A percentile compares a stretch with the other conserved stretches of the same genome.
Conservation (phyloP, 148 eudicot genomes). For the Tetragonia tetragonoides region DNA sequence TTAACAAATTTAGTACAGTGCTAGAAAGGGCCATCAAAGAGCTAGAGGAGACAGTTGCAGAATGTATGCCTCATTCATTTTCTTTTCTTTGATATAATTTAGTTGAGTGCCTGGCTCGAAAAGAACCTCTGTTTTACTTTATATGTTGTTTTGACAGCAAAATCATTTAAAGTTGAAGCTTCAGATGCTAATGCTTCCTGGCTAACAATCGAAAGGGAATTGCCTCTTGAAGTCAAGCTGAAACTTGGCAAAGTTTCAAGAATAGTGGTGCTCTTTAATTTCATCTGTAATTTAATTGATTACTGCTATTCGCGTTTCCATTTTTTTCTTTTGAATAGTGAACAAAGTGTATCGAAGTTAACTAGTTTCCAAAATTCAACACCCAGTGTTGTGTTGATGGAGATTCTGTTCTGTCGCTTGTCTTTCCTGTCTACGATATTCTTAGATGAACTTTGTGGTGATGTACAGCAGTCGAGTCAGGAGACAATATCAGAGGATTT, state of each 20-base stretch:
- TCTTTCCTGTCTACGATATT: background rate
- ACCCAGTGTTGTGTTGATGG: background rate
- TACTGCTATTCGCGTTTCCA: background rate
- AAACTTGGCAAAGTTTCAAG: constrained; percentile 10
- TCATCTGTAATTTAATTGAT: background rate
- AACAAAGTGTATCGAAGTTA: too few species aligned
- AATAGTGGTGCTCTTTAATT: constrained; percentile 1
- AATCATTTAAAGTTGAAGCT: constrained; percentile 6
- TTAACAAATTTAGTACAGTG: background rate
- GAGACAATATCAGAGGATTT: constrained; percentile 4
- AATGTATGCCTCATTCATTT: background rate
- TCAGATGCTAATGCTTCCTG: constrained; percentile 7
- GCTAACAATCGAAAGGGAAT: constrained; percentile 4
- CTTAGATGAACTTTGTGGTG: background rate
- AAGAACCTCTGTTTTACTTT: constrained; percentile 1
- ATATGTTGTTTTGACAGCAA: constrained; percentile 5
- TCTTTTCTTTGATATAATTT: background rate
- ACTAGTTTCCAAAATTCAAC: background rate
- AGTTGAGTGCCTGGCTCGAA: background rate
- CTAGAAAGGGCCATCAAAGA: constrained; percentile 18
- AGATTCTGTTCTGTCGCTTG: background rate
- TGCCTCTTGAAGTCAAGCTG: constrained; percentile 17
- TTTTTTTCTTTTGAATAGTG: too few species aligned
- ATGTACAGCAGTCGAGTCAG: constrained; percentile 14
- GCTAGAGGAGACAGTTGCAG: constrained; percentile 18